Percentiles rank a stretch among this genome's conserved stretches.
These are phyloP conservation scores for Epithele typhae DNA, from an alignment of 768 basidiomycete genomes.

Conservation along the genomic window DNA sequence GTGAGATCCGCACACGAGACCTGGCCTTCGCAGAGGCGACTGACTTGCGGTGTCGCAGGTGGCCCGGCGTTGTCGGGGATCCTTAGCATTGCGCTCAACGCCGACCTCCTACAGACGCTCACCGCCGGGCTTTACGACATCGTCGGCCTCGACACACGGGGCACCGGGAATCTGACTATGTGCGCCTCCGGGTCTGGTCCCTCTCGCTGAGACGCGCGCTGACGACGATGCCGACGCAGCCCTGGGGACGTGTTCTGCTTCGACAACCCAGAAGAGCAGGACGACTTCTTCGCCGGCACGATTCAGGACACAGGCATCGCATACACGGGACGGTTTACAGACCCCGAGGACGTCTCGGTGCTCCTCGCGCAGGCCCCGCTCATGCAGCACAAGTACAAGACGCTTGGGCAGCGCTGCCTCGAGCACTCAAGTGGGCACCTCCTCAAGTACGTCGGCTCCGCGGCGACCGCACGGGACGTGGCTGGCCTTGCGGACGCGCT, in stretches of 20 bases:
- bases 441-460: slow-evolving; percentile 5
- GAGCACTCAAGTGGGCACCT: neutral
- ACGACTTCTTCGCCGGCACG: neutral
- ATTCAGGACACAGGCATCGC: neutral
- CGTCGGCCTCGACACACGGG: slow-evolving; percentile 2
- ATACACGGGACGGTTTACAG: neutral
- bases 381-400: neutral
- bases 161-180: neutral
- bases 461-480: slow-evolving; percentile 4
- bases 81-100: no score
- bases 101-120: neutral
- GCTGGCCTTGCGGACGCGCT: slow-evolving; percentile 4
- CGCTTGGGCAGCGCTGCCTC: slow-evolving; percentile 3
- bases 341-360: neutral
- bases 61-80: neutral
- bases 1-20: neutral
- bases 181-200: no score
- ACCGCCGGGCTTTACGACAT: slow-evolving; percentile 4
- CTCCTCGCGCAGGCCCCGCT: neutral
- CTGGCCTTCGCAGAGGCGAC: neutral
- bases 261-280: neutral
- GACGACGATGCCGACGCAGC: neutral
- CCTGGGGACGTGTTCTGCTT: slow-evolving; percentile 7
- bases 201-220: no score
- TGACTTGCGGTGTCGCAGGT: no score